phyloP scores from a whole-genome alignment of 345 rosid species.

The Eucalyptus guilfoylei region DNA sequence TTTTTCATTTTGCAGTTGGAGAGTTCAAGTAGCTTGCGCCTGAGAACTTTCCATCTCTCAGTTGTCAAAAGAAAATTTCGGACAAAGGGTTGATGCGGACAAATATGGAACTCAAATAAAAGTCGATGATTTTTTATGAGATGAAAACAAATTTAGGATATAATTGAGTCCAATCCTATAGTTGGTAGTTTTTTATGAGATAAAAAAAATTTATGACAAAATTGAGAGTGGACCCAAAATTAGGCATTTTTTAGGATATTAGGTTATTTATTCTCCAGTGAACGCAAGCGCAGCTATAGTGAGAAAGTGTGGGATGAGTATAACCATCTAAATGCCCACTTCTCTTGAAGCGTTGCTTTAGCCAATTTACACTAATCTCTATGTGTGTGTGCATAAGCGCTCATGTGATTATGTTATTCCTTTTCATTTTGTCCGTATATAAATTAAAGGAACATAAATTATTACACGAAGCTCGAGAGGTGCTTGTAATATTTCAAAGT shows the following conservation, averaged over 20 bases:
- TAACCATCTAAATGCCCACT: not conserved
- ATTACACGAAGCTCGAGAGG: not conserved
- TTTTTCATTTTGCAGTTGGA: not conserved
- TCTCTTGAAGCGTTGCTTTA: not conserved
- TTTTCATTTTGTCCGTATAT: not conserved
- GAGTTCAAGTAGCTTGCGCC: too few relatives aligned
- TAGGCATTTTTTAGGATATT: not conserved
- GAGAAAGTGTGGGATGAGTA: not conserved
- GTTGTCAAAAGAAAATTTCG: not conserved
- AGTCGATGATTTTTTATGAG: not conserved
- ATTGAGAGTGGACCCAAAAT: too few relatives aligned
- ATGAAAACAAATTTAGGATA: too few relatives aligned
- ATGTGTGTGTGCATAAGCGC: not conserved
- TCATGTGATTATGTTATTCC: not conserved
- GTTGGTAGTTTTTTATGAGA: too few relatives aligned
- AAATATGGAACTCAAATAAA: not conserved
- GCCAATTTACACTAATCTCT: not conserved
- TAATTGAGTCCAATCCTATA: not conserved
- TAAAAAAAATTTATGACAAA: too few relatives aligned
- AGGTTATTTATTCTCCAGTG: too few relatives aligned
- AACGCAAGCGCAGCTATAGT: not conserved
- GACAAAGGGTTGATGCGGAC: rapidly evolving
- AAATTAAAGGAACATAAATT: not conserved
- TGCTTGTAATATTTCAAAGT: not conserved
- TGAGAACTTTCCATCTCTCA: not conserved